These are phyloP conservation scores for Diaporthe citri DNA, from an alignment of 2,329 filamentous ascomycete species.

Conservation along the genomic window DNA sequence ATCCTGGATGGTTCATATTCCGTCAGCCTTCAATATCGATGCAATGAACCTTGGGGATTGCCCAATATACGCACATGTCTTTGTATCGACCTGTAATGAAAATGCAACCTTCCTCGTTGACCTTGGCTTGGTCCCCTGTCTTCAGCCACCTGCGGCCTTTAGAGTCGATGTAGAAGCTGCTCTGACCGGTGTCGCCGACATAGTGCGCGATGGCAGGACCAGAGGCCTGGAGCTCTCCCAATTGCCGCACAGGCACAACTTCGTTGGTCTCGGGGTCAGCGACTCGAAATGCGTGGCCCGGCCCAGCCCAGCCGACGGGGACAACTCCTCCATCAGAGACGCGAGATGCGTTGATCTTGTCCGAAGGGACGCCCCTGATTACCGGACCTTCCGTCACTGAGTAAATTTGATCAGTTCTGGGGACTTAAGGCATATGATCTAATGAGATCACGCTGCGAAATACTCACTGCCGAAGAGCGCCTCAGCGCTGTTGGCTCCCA, in stretches of 20 bases:
- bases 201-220: background rate
- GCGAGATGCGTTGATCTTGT: background rate
- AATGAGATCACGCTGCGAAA: background rate
- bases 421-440: background rate
- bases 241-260: background rate
- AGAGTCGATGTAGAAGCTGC: background rate
- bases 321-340: background rate
- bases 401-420: background rate
- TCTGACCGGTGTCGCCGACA: background rate
- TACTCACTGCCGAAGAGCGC: background rate
- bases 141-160: constrained; percentile 11
- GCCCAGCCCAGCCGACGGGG: background rate
- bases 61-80: background rate
- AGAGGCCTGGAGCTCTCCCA: constrained; percentile 6
- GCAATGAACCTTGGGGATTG: background rate
- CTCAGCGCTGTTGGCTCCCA: background rate
- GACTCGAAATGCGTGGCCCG: background rate
- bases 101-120: background rate
- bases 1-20: background rate
- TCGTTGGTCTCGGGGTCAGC: constrained; percentile 5
- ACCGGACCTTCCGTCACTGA: background rate
- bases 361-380: background rate
- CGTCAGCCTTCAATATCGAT: background rate
- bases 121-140: background rate
- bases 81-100: constrained; percentile 10